A percentile compares a stretch with the other conserved stretches of the same genome.
phyloP scores from a whole-genome alignment of 1,284 basidiomycete species.

The Marasmius tenuissimus region DNA sequence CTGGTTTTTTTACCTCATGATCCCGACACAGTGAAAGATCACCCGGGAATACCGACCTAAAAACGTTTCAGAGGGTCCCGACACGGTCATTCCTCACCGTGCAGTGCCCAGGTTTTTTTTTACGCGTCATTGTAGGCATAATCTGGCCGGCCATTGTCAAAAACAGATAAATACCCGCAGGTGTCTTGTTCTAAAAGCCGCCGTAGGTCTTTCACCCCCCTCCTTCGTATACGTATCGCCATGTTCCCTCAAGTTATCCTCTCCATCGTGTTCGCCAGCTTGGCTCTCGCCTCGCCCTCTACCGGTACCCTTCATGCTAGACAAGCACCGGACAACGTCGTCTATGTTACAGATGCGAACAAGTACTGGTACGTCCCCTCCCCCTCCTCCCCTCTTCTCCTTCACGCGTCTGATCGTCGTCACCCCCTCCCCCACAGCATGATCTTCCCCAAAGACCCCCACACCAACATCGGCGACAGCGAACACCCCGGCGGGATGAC shows the following conservation, averaged over 20 bases:
- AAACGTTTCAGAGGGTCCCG: too few relatives aligned
- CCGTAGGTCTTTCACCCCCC: too few relatives aligned
- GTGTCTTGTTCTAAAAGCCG: too few relatives aligned
- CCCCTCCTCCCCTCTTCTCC: background rate
- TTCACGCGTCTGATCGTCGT: background rate
- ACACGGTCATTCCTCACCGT: too few relatives aligned
- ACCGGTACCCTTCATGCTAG: constrained; percentile 7
- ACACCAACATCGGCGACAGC: constrained; percentile 53
- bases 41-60: too few relatives aligned
- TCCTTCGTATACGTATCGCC: background rate
- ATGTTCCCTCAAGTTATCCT: background rate
- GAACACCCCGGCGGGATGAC: constrained; percentile 50
- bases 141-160: too few relatives aligned
- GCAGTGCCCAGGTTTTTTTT: too few relatives aligned
- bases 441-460: constrained; percentile 41
- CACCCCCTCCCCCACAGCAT: constrained; percentile 25
- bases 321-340: constrained; percentile 20
- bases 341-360: constrained; percentile 18
- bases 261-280: constrained; percentile 5
- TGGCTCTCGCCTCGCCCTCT: background rate
- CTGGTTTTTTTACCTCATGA: too few relatives aligned
- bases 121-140: too few relatives aligned
- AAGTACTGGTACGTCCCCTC: constrained; percentile 18
- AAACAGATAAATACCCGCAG: too few relatives aligned
- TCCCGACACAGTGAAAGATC: too few relatives aligned